These are phyloP conservation scores for Clonostachys chloroleuca DNA, from an alignment of 2,329 filamentous ascomycete genomes.

Conservation along the genomic window DNA sequence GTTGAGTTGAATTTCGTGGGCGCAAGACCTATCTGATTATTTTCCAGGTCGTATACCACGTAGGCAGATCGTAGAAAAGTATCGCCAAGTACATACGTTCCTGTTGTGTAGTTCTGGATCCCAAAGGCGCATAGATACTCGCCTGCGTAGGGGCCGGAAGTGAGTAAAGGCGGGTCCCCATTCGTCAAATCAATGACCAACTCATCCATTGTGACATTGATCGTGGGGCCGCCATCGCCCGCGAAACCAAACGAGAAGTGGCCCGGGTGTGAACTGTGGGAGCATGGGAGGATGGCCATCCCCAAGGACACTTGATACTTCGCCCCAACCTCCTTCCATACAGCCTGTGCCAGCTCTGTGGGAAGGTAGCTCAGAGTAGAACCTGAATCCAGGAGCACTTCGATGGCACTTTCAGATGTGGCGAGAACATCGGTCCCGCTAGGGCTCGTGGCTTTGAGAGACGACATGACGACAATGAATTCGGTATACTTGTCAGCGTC, in stretches of 20 bases:
- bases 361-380: slow-evolving; percentile 71
- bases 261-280: slow-evolving; percentile 33
- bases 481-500: slow-evolving; percentile 33
- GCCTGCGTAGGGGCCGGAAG: slow-evolving; percentile 34
- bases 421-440: slow-evolving; percentile 43
- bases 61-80: slow-evolving; percentile 57
- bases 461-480: slow-evolving; percentile 44
- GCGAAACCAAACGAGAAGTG: slow-evolving; percentile 51
- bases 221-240: slow-evolving; percentile 38
- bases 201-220: slow-evolving; percentile 51
- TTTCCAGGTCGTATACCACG: slow-evolving; percentile 54
- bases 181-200: slow-evolving; percentile 42
- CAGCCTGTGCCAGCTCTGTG: slow-evolving; percentile 46
- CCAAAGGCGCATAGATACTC: slow-evolving; percentile 50
- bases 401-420: slow-evolving; percentile 37
- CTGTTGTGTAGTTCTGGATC: slow-evolving; percentile 41
- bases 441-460: slow-evolving; percentile 38
- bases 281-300: slow-evolving; percentile 45
- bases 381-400: slow-evolving; percentile 69
- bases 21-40: slow-evolving; percentile 51
- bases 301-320: slow-evolving; percentile 28
- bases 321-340: slow-evolving; percentile 53
- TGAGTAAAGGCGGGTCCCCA: slow-evolving; percentile 25
- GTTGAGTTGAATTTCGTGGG: slow-evolving; percentile 52
- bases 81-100: slow-evolving; percentile 47